Base-by-base conservation (phyloP, 805 yeast species). In the Teunomyces atbi region DNA sequence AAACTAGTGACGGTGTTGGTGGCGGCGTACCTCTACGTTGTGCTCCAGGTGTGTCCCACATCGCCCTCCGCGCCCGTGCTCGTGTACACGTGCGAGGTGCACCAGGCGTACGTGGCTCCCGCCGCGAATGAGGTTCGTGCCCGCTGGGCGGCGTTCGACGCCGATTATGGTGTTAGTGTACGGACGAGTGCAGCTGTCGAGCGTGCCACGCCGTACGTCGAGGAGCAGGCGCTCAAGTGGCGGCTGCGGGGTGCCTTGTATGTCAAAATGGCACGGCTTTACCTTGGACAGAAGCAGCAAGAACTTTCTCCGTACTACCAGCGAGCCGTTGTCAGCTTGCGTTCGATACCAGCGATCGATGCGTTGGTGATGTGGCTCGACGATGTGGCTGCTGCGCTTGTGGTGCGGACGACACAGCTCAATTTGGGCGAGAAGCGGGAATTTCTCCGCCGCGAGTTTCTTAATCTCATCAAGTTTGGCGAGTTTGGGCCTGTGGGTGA, bases 381-480 rank as follows among this genome's bases (percentile, higher is more conserved):
- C 15, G 28, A 36, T 3, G 23, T 36, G 16, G 23, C 13, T 5
- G 19, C 36, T 5, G 12, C 13, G 39, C 39, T 45, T 13, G 37
- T 41, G 23, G 30, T 42, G 11, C 30, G 26, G 16, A 32, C 42
- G 16, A 41, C 26, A 15, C 21, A 21, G 10, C 27, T 38, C 18
- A 45, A 41, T 30, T 56, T 64, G 34, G 56, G 58, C 6, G 54
- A 59, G 37, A 58, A 54, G 44, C 55, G 52, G 6, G 40, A 54
- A 19, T 66, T 66, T 44, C 45, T 66, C 32, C 53, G 53, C 27
- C 50, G 47, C 11, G 71, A 66, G 37, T 58, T 64, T 38, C 52
- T 54, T 21, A 64, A 59, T 42, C 54, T 64, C 37, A 37, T 60
- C 40, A 53, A 57, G 34, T 57, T 55, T 40, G 48, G 53, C 27